Conservation (phyloP, 257 asterid species). For the Jaltomata sinuosa region DNA sequence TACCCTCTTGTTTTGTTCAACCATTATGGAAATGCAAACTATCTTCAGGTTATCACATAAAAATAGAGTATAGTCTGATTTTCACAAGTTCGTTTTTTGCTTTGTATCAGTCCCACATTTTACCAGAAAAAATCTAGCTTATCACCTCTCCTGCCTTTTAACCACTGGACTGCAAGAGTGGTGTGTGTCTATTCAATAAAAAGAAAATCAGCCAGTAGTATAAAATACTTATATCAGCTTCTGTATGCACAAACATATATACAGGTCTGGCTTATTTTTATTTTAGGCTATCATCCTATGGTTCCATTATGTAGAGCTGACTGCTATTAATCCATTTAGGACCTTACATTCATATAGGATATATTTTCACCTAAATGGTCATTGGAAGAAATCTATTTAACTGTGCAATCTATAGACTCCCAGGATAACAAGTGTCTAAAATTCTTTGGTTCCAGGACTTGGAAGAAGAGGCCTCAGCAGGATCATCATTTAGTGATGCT, state of each 20-base stretch:
- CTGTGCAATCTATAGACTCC: neutral
- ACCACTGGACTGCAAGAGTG: neutral
- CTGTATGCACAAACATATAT: neutral
- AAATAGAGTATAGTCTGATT: neutral
- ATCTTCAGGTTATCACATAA: neutral
- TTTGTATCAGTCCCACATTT: neutral
- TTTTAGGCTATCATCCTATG: neutral
- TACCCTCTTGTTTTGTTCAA: neutral
- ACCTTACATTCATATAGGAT: neutral
- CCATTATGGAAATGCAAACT: neutral
- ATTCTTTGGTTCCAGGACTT: slow-evolving; percentile 39
- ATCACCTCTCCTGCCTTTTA: neutral
- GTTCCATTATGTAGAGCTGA: neutral
- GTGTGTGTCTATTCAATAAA: neutral
- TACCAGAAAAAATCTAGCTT: neutral
- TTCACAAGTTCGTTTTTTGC: neutral
- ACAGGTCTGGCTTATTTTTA: neutral
- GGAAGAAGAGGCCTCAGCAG: slow-evolving; percentile 34
- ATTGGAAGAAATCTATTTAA: neutral
- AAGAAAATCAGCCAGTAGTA: neutral
- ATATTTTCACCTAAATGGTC: neutral
- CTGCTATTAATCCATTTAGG: neutral
- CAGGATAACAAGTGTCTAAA: neutral
- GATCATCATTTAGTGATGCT: slow-evolving; percentile 50
- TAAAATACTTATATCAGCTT: neutral